phyloP scores from a whole-genome alignment of 139 green algal genomes.

The Volvox reticuliferus region DNA sequence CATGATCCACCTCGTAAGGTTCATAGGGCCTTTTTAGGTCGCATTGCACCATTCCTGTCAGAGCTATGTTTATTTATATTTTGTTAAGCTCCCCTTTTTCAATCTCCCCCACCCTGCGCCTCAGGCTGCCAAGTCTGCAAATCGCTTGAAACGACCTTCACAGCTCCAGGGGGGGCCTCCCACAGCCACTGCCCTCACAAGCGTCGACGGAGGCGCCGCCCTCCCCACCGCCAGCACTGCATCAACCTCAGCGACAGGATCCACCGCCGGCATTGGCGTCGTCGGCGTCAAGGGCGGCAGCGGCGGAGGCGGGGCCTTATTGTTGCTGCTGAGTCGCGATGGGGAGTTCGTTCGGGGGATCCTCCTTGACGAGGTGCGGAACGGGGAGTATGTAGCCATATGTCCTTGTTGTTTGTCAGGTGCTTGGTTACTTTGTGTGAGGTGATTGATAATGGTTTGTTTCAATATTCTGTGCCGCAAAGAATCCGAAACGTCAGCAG shows the following conservation, averaged over 20 bases:
- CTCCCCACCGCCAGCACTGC: not conserved
- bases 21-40: no score
- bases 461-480: no score
- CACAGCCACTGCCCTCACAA: not conserved
- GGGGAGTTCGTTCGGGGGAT: slow-evolving; percentile 84
- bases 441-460: no score
- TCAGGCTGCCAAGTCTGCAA: slow-evolving; percentile 48
- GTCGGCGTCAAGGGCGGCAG: no score
- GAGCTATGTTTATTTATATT: no score
- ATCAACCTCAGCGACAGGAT: not conserved
- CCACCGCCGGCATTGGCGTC: not conserved
- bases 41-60: no score
- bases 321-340: slow-evolving; percentile 82
- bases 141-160: slow-evolving; percentile 39
- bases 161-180: not conserved
- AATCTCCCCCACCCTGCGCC: no score
- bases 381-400: not conserved
- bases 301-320: slow-evolving; percentile 65
- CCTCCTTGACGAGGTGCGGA: slow-evolving; percentile 69
- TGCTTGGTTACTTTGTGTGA: no score
- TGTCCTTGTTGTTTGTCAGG: no score
- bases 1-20: no score
- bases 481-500: no score
- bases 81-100: no score
- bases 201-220: slow-evolving; percentile 3